A percentile compares a stretch with the other conserved stretches of the same genome.
These are phyloP conservation scores for Opeltia flavorubescens DNA, from an alignment of 495 filamentous ascomycete genomes.

Conservation along the genomic window DNA sequence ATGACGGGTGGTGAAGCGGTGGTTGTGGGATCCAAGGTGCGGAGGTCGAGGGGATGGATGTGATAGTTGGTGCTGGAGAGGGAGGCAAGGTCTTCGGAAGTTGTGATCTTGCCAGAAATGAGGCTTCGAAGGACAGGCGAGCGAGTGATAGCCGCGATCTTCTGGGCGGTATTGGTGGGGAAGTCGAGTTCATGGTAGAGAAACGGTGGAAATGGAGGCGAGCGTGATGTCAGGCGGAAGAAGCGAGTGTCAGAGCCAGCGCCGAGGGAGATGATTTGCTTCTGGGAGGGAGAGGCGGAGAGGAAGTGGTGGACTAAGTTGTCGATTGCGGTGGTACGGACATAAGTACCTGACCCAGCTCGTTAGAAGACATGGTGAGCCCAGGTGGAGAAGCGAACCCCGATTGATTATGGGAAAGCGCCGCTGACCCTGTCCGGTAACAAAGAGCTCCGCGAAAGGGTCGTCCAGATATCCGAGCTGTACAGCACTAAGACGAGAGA, in stretches of 20 bases:
- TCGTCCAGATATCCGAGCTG: constrained; percentile 77
- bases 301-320: constrained; percentile 62
- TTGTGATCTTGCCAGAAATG: constrained; percentile 15
- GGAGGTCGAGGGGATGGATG: constrained; percentile 72
- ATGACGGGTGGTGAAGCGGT: constrained; percentile 10
- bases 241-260: constrained; percentile 86
- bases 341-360: constrained; percentile 62
- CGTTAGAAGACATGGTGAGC: constrained; percentile 2
- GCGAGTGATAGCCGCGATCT: constrained; percentile 38
- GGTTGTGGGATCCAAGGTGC: constrained; percentile 31
- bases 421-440: constrained; percentile 28
- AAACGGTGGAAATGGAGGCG: constrained; percentile 25
- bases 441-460: constrained; percentile 57
- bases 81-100: constrained; percentile 26
- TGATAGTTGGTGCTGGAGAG: constrained; percentile 43
- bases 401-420: constrained; percentile 85
- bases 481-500: constrained; percentile 79
- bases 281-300: constrained; percentile 23
- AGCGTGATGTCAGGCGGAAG: constrained; percentile 42
- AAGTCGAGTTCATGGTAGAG: constrained; percentile 94
- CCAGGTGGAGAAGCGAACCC: constrained; percentile 35
- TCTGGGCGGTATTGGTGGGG: constrained; percentile 51
- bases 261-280: constrained; percentile 86
- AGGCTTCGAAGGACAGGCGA: constrained; percentile 20
- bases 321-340: constrained; percentile 79